These are phyloP conservation scores for Sarocladium brachiariae DNA, from an alignment of 2,329 filamentous ascomycete species.

Conservation along the genomic window DNA sequence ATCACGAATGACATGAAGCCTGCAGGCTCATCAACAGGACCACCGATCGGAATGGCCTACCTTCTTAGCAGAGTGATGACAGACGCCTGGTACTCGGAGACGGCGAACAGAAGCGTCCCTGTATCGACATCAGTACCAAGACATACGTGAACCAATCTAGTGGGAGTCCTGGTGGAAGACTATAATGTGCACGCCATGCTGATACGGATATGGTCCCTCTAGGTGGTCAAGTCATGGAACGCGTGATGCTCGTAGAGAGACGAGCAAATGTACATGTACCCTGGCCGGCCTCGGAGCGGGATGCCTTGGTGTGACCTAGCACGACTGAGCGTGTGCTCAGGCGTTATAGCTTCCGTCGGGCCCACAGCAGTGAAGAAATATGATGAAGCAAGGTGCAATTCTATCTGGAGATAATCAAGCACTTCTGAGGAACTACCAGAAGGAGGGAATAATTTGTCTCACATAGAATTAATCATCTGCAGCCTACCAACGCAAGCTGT, in stretches of 20 bases:
- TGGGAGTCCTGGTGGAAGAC: neutral
- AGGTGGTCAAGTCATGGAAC: neutral
- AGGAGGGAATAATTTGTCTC: conserved; percentile 2
- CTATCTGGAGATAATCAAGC: neutral
- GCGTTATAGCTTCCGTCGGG: neutral
- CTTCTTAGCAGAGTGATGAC: neutral
- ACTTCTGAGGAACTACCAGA: conserved; percentile 5
- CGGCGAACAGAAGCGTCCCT: neutral
- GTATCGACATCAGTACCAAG: neutral
- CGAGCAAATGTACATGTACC: neutral
- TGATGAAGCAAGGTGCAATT: conserved; percentile 1
- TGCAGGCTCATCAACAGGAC: conserved; percentile 1
- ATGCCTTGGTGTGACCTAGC: neutral
- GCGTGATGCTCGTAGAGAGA: neutral
- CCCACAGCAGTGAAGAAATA: neutral
- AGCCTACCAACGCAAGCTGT: conserved; percentile 4
- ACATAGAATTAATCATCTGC: conserved; percentile 4
- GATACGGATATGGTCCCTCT: neutral
- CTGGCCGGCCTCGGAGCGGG: neutral
- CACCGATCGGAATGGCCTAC: neutral
- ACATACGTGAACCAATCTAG: neutral
- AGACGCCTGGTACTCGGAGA: conserved; percentile 1
- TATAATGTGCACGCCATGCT: neutral
- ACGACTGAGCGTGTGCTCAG: neutral
- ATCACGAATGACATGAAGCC: conserved; percentile 1